phyloP scores from a whole-genome alignment of 2,329 filamentous ascomycete species.

The Calonectria montana region DNA sequence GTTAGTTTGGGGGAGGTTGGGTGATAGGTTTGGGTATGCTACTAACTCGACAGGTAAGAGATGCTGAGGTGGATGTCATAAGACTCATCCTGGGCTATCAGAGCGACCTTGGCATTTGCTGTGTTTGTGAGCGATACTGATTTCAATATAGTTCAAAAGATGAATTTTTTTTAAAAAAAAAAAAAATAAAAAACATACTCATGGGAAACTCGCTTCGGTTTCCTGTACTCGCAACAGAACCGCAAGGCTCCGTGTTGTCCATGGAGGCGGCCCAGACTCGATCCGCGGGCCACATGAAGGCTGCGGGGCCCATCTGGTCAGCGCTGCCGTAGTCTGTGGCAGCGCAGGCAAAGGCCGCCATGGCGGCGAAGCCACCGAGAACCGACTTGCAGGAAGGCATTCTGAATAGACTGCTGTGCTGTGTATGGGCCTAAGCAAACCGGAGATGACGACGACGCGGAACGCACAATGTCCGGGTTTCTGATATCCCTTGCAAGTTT shows the following conservation, averaged over 20 bases:
- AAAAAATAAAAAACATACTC: conserved; percentile 47
- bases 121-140: neutral
- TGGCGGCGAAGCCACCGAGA: conserved; percentile 29
- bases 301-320: conserved; percentile 62
- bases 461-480: neutral
- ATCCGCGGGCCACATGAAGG: conserved; percentile 71
- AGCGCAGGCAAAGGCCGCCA: conserved; percentile 23
- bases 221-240: conserved; percentile 58
- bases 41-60: conserved; percentile 61
- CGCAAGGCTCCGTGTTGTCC: conserved; percentile 69
- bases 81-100: conserved; percentile 68
- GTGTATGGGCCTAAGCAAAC: neutral
- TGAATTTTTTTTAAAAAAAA: too few relatives aligned
- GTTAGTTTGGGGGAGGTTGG: neutral
- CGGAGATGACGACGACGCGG: conserved; percentile 8
- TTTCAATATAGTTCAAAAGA: neutral
- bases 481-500: conserved; percentile 1
- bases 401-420: neutral
- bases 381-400: conserved; percentile 36
- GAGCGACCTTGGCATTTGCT: conserved; percentile 66
- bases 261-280: conserved; percentile 63
- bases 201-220: conserved; percentile 69
- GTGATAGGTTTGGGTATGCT: conserved; percentile 18
- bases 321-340: conserved; percentile 18
- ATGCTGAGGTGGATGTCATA: conserved; percentile 65